phyloP scores from a whole-genome alignment of 257 asterid species.

The Penstemon newberryi region DNA sequence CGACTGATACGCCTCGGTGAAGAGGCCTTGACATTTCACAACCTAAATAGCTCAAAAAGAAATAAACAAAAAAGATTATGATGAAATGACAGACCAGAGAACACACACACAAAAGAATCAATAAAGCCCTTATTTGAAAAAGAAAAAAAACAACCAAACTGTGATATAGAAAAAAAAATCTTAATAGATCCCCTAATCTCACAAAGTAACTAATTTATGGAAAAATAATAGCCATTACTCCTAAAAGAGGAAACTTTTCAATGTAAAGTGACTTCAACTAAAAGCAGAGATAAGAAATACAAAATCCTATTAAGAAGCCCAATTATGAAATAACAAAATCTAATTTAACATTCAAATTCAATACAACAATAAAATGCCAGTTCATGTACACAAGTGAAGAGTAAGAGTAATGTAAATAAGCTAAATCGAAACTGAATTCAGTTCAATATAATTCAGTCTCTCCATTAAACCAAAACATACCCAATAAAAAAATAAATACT shows the following conservation, averaged over 20 bases:
- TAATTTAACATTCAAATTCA: not conserved
- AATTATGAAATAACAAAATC: constrained; percentile 8
- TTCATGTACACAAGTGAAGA: not conserved
- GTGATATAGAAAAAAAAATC: constrained; percentile 17
- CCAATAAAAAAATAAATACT: constrained; percentile 3
- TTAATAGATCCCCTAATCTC: constrained; percentile 30
- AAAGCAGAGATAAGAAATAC: constrained; percentile 15
- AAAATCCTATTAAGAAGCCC: not conserved
- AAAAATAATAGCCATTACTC: constrained; percentile 16
- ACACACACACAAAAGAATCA: constrained; percentile 20
- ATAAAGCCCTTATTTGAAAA: not conserved
- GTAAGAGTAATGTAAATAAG: constrained; percentile 14
- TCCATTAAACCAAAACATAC: not conserved
- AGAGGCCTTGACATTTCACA: constrained; percentile 82
- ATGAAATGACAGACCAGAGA: constrained; percentile 2
- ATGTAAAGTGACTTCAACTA: constrained; percentile 27
- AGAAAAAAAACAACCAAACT: not conserved
- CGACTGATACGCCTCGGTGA: constrained; percentile 77
- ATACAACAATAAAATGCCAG: constrained; percentile 21
- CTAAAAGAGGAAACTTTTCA: not conserved
- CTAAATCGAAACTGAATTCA: constrained; percentile 32
- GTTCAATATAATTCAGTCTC: not conserved
- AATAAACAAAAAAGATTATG: constrained; percentile 21
- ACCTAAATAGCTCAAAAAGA: constrained; percentile 44
- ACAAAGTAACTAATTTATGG: constrained; percentile 16